phyloP scores from a whole-genome alignment of 805 yeast species.

The Lachancea nothofagi region DNA sequence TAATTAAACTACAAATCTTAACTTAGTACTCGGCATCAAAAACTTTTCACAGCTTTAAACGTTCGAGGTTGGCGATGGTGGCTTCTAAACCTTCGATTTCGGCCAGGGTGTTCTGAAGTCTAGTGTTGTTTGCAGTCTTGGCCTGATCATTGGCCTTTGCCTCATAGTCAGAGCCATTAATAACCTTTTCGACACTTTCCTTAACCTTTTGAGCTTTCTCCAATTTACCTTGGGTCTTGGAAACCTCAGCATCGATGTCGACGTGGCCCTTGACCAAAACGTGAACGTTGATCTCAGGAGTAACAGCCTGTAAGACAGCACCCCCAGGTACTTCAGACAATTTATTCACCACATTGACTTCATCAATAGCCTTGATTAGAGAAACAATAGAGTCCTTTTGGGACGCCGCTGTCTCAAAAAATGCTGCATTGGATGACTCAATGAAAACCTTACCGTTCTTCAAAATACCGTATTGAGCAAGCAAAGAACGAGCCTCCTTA shows the following conservation, averaged over 20 bases:
- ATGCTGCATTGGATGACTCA: slow-evolving; percentile 50
- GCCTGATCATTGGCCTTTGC: slow-evolving; percentile 81
- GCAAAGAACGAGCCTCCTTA: slow-evolving; percentile 84
- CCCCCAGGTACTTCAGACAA: slow-evolving; percentile 72
- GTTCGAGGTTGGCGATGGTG: slow-evolving; percentile 79
- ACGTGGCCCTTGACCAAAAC: slow-evolving; percentile 90
- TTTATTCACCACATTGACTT: slow-evolving; percentile 56
- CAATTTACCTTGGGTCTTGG: slow-evolving; percentile 75
- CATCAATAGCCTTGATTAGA: slow-evolving; percentile 83
- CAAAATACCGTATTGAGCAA: slow-evolving; percentile 83
- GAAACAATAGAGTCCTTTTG: slow-evolving; percentile 88
- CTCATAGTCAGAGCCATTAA: slow-evolving; percentile 69
- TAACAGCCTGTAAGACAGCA: slow-evolving; percentile 78
- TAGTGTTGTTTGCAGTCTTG: slow-evolving; percentile 64
- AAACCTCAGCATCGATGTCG: slow-evolving; percentile 85
- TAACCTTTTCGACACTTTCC: slow-evolving; percentile 62
- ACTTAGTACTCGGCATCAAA: not conserved
- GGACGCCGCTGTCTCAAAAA: slow-evolving; percentile 47
- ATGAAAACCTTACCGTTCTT: slow-evolving; percentile 84
- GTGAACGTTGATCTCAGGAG: slow-evolving; percentile 78
- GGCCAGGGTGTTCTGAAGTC: slow-evolving; percentile 66
- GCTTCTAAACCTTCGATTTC: slow-evolving; percentile 87
- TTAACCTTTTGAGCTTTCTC: slow-evolving; percentile 55
- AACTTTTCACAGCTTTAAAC: slow-evolving; percentile 44
- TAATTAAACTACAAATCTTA: slow-evolving; percentile 2